Conservation (phyloP, 345 rosid genomes). For the Syzygium aqueum region DNA sequence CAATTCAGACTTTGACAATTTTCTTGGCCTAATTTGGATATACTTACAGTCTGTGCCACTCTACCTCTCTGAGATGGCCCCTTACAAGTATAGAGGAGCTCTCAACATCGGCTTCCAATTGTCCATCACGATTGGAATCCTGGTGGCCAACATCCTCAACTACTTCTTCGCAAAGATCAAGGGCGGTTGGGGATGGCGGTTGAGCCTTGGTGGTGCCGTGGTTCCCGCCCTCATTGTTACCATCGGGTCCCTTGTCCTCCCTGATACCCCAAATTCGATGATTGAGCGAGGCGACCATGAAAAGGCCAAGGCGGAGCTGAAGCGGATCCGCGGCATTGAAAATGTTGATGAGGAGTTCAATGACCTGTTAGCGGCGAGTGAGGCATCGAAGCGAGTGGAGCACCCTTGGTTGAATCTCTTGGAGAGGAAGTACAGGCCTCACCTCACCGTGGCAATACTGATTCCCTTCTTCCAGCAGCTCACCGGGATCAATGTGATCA, state of each 20-base stretch:
- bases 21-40: background rate
- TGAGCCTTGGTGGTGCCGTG: constrained; percentile 33
- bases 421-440: constrained; percentile 73
- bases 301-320: constrained; percentile 5
- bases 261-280: constrained; percentile 11
- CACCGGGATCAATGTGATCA: constrained; percentile 76
- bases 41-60: constrained; percentile 8
- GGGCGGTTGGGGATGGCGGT: constrained; percentile 15
- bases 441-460: constrained; percentile 48
- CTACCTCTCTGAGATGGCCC: constrained; percentile 19
- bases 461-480: constrained; percentile 84
- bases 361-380: constrained; percentile 1
- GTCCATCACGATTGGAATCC: constrained; percentile 5
- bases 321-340: background rate
- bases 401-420: constrained; percentile 38
- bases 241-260: background rate
- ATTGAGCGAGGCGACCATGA: constrained; percentile 2
- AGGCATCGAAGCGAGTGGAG: background rate
- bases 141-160: constrained; percentile 10
- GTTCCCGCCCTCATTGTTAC: constrained; percentile 49
- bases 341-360: constrained; percentile 3
- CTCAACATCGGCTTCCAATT: constrained; percentile 16
- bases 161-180: constrained; percentile 9
- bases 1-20: background rate
- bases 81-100: constrained; percentile 9